Evolutionary conservation across 495 filamentous ascomycete genomes (phyloP).

Genomic region (Hypomontagnella monticulosa): DNA sequence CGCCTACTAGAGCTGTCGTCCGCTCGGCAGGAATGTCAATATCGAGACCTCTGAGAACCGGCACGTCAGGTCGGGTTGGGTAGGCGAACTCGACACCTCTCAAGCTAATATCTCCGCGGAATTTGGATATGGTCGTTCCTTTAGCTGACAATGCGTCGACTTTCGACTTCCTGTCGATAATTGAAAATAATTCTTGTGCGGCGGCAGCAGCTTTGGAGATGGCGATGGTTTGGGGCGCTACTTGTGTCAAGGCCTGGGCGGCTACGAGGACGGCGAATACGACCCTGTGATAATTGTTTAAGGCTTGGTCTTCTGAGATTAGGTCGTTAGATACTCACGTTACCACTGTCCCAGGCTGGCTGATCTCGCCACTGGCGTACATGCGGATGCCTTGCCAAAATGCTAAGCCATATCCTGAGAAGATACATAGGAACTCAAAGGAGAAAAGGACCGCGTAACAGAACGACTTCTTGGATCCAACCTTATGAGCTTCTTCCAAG

Average conservation of each 20-base stretch:
- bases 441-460: neutral
- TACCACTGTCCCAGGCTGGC: neutral
- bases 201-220: too few relatives aligned
- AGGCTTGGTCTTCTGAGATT: neutral
- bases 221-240: too few relatives aligned
- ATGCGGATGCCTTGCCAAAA: neutral
- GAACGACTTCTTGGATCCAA: neutral
- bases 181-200: too few relatives aligned
- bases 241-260: too few relatives aligned
- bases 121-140: conserved; percentile 46
- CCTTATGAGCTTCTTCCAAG: neutral
- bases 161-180: too few relatives aligned
- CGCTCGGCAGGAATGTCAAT: conserved; percentile 70
- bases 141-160: conserved; percentile 60
- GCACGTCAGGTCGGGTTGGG: conserved; percentile 64
- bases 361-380: neutral
- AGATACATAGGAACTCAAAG: neutral
- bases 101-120: conserved; percentile 54
- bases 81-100: conserved; percentile 62
- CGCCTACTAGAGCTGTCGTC: conserved; percentile 76
- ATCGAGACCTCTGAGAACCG: conserved; percentile 54
- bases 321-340: neutral
- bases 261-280: too few relatives aligned
- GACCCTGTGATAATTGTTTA: neutral
- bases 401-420: neutral